Conservation (phyloP, 495 filamentous ascomycete species). For the Aspergillus ostianus region DNA sequence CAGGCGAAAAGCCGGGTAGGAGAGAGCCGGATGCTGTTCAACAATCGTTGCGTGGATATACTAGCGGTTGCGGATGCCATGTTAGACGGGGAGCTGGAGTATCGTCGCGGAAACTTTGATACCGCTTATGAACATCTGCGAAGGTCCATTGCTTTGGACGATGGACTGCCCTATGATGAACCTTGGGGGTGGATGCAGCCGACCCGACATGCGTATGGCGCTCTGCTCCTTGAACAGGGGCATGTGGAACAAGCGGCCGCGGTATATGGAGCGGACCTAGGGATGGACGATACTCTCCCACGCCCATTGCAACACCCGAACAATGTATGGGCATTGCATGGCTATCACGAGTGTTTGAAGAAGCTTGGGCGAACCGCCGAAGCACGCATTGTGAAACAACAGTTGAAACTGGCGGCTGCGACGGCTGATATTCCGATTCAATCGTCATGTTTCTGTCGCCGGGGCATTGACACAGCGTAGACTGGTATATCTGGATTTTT, state of each 20-base stretch:
- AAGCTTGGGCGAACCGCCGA: slow-evolving; percentile 48
- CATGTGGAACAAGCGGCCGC: slow-evolving; percentile 49
- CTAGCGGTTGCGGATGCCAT: slow-evolving; percentile 58
- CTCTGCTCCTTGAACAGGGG: slow-evolving; percentile 59
- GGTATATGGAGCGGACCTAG: slow-evolving; percentile 59
- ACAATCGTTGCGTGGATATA: slow-evolving; percentile 61
- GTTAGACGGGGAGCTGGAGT: slow-evolving; percentile 68
- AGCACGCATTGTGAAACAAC: slow-evolving; percentile 46
- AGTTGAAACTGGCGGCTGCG: slow-evolving; percentile 49
- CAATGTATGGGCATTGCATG: slow-evolving; percentile 66
- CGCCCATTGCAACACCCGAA: slow-evolving; percentile 58
- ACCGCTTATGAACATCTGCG: slow-evolving; percentile 54
- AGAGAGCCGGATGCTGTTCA: slow-evolving; percentile 57
- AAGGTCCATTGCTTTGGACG: slow-evolving; percentile 50
- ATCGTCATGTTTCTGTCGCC: slow-evolving; percentile 59
- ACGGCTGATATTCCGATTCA: slow-evolving; percentile 56
- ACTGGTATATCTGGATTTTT: background rate
- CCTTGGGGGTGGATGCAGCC: slow-evolving; percentile 71
- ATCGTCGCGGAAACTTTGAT: slow-evolving; percentile 55
- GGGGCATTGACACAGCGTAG: background rate
- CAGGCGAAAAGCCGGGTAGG: slow-evolving; percentile 47
- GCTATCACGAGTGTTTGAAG: slow-evolving; percentile 58
- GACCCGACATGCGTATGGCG: slow-evolving; percentile 61
- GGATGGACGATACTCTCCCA: slow-evolving; percentile 51
- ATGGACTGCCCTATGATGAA: slow-evolving; percentile 58